Percentiles rank a stretch among this genome's conserved stretches.
Conservation (phyloP, 2,329 filamentous ascomycete species). For the Cytospora leucostoma region DNA sequence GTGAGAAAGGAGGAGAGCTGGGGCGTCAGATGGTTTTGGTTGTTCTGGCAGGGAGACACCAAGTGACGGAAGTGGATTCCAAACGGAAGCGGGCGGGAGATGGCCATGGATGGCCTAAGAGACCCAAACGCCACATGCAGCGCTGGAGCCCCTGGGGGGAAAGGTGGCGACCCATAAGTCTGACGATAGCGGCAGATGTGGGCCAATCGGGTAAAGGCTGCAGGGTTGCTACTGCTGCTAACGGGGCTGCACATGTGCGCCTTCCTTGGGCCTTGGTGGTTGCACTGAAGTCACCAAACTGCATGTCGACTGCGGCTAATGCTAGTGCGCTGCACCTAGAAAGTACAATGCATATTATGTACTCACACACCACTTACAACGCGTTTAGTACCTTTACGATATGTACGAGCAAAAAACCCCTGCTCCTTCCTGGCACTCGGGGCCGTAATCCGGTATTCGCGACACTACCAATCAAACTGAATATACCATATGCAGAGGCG, state of each 20-base stretch:
- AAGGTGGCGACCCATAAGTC: not conserved
- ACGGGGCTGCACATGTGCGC: too few species aligned
- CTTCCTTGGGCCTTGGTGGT: not conserved
- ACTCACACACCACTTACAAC: too few species aligned
- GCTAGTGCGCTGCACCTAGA: too few species aligned
- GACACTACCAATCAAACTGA: too few species aligned
- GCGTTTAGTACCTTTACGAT: too few species aligned
- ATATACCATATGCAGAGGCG: too few species aligned
- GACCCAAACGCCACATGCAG: not conserved
- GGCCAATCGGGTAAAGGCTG: not conserved
- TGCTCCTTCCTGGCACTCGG: too few species aligned
- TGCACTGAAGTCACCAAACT: not conserved
- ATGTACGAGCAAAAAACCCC: too few species aligned
- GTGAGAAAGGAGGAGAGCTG: slow-evolving; percentile 5
- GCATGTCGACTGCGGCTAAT: not conserved
- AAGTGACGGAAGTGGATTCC: too few species aligned
- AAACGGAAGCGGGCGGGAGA: not conserved
- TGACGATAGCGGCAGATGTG: not conserved
- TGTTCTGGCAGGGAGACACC: not conserved
- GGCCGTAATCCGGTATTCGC: too few species aligned
- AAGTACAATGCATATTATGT: too few species aligned
- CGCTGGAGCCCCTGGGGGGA: not conserved
- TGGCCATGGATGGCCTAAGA: not conserved
- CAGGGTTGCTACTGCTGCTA: too few species aligned
- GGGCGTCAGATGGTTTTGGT: slow-evolving; percentile 13